Base-by-base conservation (phyloP, 2,329 filamentous ascomycete species). In the Teratosphaeria zuluensis region DNA sequence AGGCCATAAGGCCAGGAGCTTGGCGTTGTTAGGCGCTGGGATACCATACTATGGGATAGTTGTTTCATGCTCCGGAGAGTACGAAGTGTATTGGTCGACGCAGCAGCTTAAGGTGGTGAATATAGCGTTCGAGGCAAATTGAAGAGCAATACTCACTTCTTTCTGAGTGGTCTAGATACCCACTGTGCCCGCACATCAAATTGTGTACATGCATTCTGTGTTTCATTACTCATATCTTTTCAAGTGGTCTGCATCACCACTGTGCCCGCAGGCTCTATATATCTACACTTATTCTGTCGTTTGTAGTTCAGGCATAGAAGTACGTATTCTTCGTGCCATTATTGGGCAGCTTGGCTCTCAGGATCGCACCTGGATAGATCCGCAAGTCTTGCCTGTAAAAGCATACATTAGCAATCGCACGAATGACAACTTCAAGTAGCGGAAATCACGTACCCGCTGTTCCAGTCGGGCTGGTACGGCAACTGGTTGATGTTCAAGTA, bases 401-500 rank as follows among this genome's bases (percentile, higher is more conserved):
- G 19, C 4, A 7, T n/a, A 8, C 4, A 21, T 48, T 21, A 48
- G 42, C 42, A 21, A 19, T n/a, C 2, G n/a, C 42, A 19, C 1
- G 0, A 21, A 21, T 8, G 9, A 2, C 9, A 9, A 19, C 16
- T 11, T 19, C 42, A 48, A 24, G 11, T 11, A n/a, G 24, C 9
- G 4, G 6, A 6, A 14, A 28, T 28, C 2, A 53, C 51, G 12
- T 53, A 33, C 28, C 51, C 42, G 7, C 19, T 48, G 19, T 48
- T 48, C 42, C 42, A 48, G 19, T 48, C 42, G 6, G 42, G 42
- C 42, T 48, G 42, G 64, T 76, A 78, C 1, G 74, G 75, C 59
- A 81, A 60, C 65, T 81, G 78, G 61, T 81, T 78, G 61, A 79
- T 76, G 56, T 77, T 79, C 58, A 79, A 65, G 60, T 81, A 80